A percentile compares a stretch with the other conserved stretches of the same genome.
Conservation (phyloP, 106 monocot species). For the Platanthera zijinensis region DNA sequence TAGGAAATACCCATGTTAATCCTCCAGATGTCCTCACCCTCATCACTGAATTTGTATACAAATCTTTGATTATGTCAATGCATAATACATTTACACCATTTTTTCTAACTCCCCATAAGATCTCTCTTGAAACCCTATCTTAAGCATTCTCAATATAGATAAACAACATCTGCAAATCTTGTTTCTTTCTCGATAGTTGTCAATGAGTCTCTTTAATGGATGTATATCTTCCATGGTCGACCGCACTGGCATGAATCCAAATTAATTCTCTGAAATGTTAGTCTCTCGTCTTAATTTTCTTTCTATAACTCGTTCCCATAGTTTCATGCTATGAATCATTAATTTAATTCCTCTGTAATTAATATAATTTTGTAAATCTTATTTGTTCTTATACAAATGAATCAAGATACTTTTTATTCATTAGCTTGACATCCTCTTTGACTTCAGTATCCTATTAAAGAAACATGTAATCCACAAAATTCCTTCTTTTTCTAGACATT, state of each 20-base stretch:
- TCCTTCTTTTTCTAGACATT: not conserved
- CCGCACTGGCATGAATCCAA: not conserved
- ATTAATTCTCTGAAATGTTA: not conserved
- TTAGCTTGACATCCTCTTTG: not conserved
- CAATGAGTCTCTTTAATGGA: not conserved
- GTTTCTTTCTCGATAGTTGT: not conserved
- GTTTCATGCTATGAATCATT: no score
- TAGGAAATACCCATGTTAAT: no score
- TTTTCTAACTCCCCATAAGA: no score
- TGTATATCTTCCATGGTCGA: not conserved
- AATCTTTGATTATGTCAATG: no score
- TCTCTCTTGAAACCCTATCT: no score
- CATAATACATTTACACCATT: no score
- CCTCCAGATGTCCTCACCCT: no score
- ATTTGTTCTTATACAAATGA: not conserved
- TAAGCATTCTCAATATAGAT: not conserved
- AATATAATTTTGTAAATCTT: not conserved
- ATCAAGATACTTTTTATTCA: not conserved
- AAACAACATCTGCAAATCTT: not conserved
- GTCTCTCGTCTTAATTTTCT: not conserved
- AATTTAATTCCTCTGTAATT: not conserved
- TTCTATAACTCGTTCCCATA: not conserved
- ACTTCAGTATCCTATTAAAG: not conserved
- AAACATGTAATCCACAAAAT: not conserved
- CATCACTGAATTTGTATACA: no score